Evolutionary conservation across 495 filamentous ascomycete genomes (phyloP).

Genomic region (Aspergillus sclerotioniger): DNA sequence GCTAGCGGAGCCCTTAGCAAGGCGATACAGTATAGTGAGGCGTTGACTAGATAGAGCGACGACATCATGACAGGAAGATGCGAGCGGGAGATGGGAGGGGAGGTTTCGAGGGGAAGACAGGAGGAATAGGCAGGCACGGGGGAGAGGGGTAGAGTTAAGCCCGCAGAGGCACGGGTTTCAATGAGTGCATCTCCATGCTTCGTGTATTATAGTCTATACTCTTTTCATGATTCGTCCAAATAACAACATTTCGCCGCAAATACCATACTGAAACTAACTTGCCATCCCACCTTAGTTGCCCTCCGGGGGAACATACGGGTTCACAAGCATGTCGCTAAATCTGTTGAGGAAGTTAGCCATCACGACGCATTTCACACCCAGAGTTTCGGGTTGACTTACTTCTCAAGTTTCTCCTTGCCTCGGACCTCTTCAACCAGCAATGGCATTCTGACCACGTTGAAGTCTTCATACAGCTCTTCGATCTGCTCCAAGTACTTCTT

Average conservation of each 20-base stretch:
- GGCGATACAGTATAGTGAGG: background rate
- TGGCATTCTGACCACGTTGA: constrained; percentile 98
- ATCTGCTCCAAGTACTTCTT: constrained; percentile 99
- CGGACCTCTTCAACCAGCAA: constrained; percentile 91
- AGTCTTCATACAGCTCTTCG: constrained; percentile 97
- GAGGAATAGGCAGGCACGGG: background rate
- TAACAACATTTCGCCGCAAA: constrained; percentile 16
- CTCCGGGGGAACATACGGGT: constrained; percentile 78
- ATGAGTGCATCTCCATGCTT: constrained; percentile 17
- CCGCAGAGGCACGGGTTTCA: constrained; percentile 3
- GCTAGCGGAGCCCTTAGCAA: background rate
- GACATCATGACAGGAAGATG: background rate
- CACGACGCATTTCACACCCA: background rate
- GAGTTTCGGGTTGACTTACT: constrained; percentile 40
- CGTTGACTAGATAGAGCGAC: background rate
- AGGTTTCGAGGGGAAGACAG: background rate
- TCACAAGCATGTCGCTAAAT: constrained; percentile 90
- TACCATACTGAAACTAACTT: constrained; percentile 13
- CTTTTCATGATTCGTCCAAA: constrained; percentile 47
- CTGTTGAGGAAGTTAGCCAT: constrained; percentile 33
- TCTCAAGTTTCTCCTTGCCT: constrained; percentile 90
- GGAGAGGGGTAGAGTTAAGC: background rate
- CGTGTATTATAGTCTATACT: constrained; percentile 45
- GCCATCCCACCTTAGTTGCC: constrained; percentile 29
- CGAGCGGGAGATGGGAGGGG: background rate